Evolutionary conservation across 73 alveolate genomes (phyloP), one percentile per base, ranked within the genome.

Genomic region (Paramecium sonneborni): DNA sequence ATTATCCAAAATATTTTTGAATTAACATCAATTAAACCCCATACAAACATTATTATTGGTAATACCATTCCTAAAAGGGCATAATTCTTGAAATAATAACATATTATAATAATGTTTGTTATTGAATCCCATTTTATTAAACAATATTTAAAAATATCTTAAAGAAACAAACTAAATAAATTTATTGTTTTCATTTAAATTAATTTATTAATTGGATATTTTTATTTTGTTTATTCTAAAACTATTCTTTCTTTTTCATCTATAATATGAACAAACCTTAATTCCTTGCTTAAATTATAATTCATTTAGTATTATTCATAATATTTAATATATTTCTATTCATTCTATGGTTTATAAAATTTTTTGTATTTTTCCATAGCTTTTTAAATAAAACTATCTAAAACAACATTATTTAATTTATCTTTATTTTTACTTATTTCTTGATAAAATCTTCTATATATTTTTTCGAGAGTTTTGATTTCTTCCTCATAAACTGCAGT

Each of bases 21-120:
- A 20, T 79, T 79, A 20, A 9, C 23, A 79, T 79, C 90, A 9
- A 79, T 79, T 12, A 79, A 43, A 12, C 43, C 69, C 90, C 90
- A 79, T 5, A 21, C 18, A 18, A 79, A 79, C 69, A 79, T 39
- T 5, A 11, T 12, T 39, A 79, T 39, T 21, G 90, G 90, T 24
- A 79, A 41, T 3, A 79, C 28, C 41, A 79, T 30, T n/a, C 90
- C 90, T 14, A 79, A 23, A 30, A 79, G 55, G 0, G 90, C 69
- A 43, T 39, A 44, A 28, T 79, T 79, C 24, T 79, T 79, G 55
- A 41, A 39, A 44, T 79, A 79, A 15, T 79, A 79, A 41, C 23
- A 79, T 2, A 79, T 79, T 14, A 79, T 79, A 1, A 79, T 37
- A 26, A 44, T 79, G 20, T 46, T 30, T 1, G 90, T 79, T 21